Percentiles rank a stretch among this genome's conserved stretches.
phyloP scores from a whole-genome alignment of 75 land plant species.

The Azolla pinnata region DNA sequence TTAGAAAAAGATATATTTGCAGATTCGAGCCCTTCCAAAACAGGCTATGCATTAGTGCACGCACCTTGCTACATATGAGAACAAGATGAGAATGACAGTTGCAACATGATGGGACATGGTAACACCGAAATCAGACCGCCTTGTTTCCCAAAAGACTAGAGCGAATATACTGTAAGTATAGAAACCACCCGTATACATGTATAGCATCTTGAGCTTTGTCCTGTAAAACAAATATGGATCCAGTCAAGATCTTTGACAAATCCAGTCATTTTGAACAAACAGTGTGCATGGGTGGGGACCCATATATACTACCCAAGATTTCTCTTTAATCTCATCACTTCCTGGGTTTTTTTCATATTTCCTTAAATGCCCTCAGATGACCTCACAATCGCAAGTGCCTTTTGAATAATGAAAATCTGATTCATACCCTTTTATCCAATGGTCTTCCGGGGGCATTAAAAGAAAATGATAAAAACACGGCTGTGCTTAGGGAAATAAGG shows the following conservation, averaged over 20 bases:
- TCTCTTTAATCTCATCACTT: no score
- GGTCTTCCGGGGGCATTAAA: no score
- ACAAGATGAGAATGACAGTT: constrained; percentile 57
- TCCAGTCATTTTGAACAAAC: no score
- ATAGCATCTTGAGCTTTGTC: constrained; percentile 68
- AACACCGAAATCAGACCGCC: constrained; percentile 82
- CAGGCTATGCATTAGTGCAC: not conserved
- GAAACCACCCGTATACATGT: constrained; percentile 86
- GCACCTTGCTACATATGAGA: constrained; percentile 71
- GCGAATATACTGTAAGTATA: constrained; percentile 94
- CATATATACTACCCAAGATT: no score
- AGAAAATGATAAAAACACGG: no score
- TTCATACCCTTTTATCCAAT: no score
- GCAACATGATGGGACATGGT: constrained; percentile 91
- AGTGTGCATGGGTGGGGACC: no score
- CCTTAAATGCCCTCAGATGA: no score
- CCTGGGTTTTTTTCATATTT: no score
- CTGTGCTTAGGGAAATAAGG: no score
- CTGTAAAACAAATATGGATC: constrained; percentile 23
- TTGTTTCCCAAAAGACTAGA: constrained; percentile 90
- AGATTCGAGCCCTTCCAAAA: not conserved
- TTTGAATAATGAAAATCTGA: no score
- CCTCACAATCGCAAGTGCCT: no score
- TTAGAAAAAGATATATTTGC: not conserved
- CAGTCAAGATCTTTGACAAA: constrained; percentile 3